Evolutionary conservation across 805 yeast genomes (phyloP).

Genomic region (Starmera dryadoides): DNA sequence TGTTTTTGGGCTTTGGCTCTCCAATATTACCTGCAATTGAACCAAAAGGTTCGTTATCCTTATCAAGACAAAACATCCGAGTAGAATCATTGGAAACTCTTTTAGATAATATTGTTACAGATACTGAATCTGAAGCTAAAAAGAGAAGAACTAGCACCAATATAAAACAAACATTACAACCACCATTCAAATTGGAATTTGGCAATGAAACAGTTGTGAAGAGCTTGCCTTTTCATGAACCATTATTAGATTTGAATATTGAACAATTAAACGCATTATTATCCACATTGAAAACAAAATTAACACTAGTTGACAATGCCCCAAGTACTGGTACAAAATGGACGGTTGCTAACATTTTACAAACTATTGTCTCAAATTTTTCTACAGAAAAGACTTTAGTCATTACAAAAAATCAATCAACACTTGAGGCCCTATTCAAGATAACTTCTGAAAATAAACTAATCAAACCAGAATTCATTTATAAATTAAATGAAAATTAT

Average conservation of each 20-base stretch:
- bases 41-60: not conserved
- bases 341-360: constrained; percentile 18
- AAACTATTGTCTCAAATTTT: constrained; percentile 12
- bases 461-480: not conserved
- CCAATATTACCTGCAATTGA: not conserved
- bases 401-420: constrained; percentile 3
- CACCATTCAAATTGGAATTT: not conserved
- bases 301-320: constrained; percentile 41
- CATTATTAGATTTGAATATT: not conserved
- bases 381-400: constrained; percentile 12
- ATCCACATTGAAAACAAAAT: constrained; percentile 26
- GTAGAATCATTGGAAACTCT: not conserved
- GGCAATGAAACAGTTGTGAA: not conserved
- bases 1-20: constrained; percentile 26
- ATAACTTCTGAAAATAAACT: not conserved
- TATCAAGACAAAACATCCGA: not conserved
- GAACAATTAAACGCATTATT: constrained; percentile 20
- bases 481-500: not conserved
- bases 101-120: constrained; percentile 5
- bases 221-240: not conserved
- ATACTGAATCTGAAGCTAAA: not conserved
- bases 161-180: not conserved
- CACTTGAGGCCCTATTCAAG: constrained; percentile 1
- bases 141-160: not conserved
- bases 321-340: constrained; percentile 48